Conservation (phyloP, 768 basidiomycete genomes). For the Melanogaster broomeanus region DNA sequence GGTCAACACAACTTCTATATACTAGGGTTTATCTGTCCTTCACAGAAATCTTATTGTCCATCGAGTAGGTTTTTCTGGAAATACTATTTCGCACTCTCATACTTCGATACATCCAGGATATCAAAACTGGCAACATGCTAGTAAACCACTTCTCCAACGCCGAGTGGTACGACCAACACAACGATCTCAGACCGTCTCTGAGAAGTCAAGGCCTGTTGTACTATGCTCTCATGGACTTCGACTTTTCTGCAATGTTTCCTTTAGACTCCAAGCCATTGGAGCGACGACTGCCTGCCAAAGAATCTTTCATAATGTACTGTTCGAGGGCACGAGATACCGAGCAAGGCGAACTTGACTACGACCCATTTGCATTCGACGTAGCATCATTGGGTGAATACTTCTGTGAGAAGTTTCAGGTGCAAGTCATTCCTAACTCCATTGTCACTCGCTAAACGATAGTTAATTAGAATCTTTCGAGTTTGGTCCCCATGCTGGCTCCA, state of each 20-base stretch:
- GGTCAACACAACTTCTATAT: not conserved
- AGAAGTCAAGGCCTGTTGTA: not conserved
- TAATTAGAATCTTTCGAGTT: no score
- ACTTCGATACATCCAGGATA: conserved; percentile 2
- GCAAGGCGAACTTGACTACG: conserved; percentile 27
- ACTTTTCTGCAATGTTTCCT: not conserved
- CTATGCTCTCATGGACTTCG: conserved; percentile 1
- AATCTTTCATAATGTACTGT: conserved; percentile 2
- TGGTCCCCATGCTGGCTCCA: conserved; percentile 27
- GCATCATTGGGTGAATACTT: conserved; percentile 25
- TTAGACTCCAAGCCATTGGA: not conserved
- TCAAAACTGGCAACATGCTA: conserved; percentile 4
- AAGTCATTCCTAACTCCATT: no score
- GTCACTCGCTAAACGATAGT: no score
- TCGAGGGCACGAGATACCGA: conserved; percentile 8
- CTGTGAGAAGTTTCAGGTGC: not conserved
- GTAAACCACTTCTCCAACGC: conserved; percentile 5
- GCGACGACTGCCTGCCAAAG: conserved; percentile 2
- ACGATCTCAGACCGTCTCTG: not conserved
- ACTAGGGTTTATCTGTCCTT: conserved; percentile 7
- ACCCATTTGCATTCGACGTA: conserved; percentile 30
- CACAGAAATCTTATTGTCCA: conserved; percentile 12
- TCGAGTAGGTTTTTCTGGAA: conserved; percentile 1
- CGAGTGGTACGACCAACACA: not conserved
- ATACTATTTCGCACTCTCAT: not conserved